These are phyloP conservation scores for Pseudogymnoascus sp. DNA, from an alignment of 2,329 filamentous ascomycete genomes.

Conservation along the genomic window DNA sequence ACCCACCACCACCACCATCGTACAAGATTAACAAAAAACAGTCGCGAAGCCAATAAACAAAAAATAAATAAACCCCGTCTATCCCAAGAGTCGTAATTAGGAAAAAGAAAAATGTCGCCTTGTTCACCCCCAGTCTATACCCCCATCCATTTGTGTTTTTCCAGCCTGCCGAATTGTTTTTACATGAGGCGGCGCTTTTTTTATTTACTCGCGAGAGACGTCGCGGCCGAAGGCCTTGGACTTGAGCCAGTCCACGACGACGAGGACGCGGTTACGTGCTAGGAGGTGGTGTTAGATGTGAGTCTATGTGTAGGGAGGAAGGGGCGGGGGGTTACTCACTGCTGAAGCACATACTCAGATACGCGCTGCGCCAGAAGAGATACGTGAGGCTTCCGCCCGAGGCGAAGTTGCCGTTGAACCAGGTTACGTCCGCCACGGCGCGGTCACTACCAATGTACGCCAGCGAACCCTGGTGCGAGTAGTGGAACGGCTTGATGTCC, in stretches of 20 bases:
- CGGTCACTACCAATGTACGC: conserved; percentile 98
- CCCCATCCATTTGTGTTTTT: conserved; percentile 4
- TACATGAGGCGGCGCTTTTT: neutral
- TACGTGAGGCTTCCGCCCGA: conserved; percentile 91
- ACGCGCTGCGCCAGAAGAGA: conserved; percentile 96
- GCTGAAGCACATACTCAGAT: conserved; percentile 99
- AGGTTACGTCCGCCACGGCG: conserved; percentile 93
- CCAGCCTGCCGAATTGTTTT: neutral
- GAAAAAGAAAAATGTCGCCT: neutral
- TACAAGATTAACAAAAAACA: neutral
- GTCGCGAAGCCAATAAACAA: neutral
- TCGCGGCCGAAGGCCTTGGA: conserved; percentile 94
- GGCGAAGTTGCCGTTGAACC: conserved; percentile 94
- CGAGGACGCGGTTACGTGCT: conserved; percentile 91
- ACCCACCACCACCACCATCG: neutral
- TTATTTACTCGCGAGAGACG: conserved; percentile 67
- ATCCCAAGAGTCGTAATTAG: conserved; percentile 4
- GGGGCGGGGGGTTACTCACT: conserved; percentile 49
- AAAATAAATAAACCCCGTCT: neutral
- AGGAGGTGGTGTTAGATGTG: conserved; percentile 17
- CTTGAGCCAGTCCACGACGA: conserved; percentile 93
- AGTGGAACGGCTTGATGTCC: conserved; percentile 95
- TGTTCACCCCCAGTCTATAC: neutral
- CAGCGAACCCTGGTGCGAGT: conserved; percentile 93
- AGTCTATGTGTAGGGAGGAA: neutral